These are phyloP conservation scores for Heritiera fomes DNA, from an alignment of 345 rosid species.

Conservation along the genomic window DNA sequence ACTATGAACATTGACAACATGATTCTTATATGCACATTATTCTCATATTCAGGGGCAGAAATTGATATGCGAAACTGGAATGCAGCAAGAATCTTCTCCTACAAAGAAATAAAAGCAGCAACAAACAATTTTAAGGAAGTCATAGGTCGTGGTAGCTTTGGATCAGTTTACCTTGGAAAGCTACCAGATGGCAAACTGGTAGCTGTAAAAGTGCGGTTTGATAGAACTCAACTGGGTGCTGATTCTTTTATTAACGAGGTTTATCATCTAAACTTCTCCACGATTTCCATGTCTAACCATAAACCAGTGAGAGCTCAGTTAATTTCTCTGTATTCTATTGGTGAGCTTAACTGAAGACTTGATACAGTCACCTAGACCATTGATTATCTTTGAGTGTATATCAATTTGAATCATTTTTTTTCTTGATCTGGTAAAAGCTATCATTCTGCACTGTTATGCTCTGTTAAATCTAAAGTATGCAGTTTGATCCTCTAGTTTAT, in stretches of 20 bases:
- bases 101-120: conserved; percentile 79
- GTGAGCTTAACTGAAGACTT: not conserved
- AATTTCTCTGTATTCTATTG: not conserved
- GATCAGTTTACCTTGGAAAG: conserved; percentile 84
- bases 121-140: conserved; percentile 80
- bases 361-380: not conserved
- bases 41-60: conserved; percentile 44
- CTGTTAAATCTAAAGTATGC: not conserved
- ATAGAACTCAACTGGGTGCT: conserved; percentile 81
- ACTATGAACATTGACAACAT: not conserved
- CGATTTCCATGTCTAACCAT: not conserved
- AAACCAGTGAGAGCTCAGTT: conserved; percentile 2
- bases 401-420: not conserved
- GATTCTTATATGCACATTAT: conserved; percentile 16
- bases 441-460: not conserved
- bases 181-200: conserved; percentile 73
- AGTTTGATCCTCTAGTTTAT: not conserved
- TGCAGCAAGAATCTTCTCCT: conserved; percentile 68
- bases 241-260: conserved; percentile 96
- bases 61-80: conserved; percentile 80
- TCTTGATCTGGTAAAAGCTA: not conserved
- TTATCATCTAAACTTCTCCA: conserved; percentile 18
- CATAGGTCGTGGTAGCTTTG: conserved; percentile 89
- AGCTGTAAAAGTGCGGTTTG: conserved; percentile 89
- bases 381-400: not conserved